Evolutionary conservation across 129 eudicot genomes (phyloP).

Genomic region (Flaveria bidentis): DNA sequence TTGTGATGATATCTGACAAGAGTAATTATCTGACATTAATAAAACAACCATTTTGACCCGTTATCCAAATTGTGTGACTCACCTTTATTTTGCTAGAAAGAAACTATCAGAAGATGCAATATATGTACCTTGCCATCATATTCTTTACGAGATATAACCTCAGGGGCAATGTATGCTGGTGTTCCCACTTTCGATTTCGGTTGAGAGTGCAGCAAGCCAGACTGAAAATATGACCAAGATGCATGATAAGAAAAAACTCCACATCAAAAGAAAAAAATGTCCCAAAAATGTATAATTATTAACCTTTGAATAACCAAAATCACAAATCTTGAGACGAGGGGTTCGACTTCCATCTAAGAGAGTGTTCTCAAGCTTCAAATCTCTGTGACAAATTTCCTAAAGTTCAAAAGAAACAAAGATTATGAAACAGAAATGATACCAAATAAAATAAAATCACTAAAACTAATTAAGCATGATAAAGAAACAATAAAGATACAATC

Average conservation of each 20-base stretch:
- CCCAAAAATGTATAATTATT: not conserved
- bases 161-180: conserved; percentile 94
- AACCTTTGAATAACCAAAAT: conserved; percentile 91
- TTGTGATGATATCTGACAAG: not conserved
- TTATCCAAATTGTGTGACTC: not conserved
- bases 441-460: not conserved
- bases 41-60: not conserved
- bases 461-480: not conserved
- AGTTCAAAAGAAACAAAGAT: not conserved
- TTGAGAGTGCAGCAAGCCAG: conserved; percentile 77
- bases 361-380: conserved; percentile 84
- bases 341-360: conserved; percentile 83
- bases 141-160: conserved; percentile 76
- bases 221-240: conserved; percentile 39
- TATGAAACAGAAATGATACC: conserved; percentile 5
- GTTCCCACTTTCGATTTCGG: conserved; percentile 94
- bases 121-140: conserved; percentile 85
- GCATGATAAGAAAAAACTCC: not conserved
- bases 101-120: not conserved
- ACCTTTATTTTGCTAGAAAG: not conserved
- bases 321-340: conserved; percentile 86
- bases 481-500: not conserved
- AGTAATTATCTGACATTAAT: not conserved
- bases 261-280: conserved; percentile 3
- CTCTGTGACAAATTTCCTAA: conserved; percentile 92